Conservation (phyloP, 768 basidiomycete species). For the Boletus reticulatus region DNA sequence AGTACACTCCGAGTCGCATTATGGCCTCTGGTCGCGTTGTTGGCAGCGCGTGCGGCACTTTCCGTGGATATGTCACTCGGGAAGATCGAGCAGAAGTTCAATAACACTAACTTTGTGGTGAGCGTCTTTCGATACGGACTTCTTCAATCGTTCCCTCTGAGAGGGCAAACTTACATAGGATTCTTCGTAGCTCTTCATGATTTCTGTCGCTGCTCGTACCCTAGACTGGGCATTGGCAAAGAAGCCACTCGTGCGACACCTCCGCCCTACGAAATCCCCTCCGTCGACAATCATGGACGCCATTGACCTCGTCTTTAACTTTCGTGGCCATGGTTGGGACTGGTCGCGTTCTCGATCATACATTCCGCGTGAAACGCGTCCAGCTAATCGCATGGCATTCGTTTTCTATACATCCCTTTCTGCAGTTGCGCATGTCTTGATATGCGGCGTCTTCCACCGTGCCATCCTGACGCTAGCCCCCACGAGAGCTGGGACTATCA, state of each 20-base stretch:
- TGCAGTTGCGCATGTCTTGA: neutral
- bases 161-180: no score
- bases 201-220: neutral
- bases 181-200: neutral
- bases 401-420: neutral
- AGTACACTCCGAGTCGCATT: neutral
- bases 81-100: neutral
- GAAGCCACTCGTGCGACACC: neutral
- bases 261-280: neutral
- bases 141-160: neutral
- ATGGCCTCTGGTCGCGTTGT: neutral
- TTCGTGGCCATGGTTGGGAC: neutral
- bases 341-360: neutral
- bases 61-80: neutral
- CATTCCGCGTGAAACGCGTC: neutral
- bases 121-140: neutral
- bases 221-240: neutral
- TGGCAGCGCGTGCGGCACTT: neutral
- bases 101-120: neutral
- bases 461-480: neutral
- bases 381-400: neutral
- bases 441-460: neutral
- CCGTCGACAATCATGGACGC: neutral
- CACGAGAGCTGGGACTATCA: neutral
- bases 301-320: neutral